These are phyloP conservation scores for Rhynchosporium graminicola DNA, from an alignment of 2,329 filamentous ascomycete species.

Conservation along the genomic window DNA sequence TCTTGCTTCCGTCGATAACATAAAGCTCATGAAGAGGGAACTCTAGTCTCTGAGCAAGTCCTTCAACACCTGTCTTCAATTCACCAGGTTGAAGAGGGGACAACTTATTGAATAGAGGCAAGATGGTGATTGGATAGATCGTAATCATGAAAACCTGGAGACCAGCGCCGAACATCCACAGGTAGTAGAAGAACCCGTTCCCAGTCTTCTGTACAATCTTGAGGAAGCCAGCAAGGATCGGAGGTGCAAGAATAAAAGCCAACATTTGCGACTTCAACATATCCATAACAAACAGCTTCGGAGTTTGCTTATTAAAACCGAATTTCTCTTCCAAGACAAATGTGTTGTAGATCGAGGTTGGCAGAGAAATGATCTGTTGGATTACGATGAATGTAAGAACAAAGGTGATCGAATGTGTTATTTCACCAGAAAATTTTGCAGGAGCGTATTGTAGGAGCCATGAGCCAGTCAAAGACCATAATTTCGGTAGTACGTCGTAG, in stretches of 20 bases:
- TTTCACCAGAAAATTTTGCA: constrained; percentile 81
- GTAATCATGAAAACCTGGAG: constrained; percentile 95
- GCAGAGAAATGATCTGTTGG: constrained; percentile 76
- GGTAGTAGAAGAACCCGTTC: constrained; percentile 94
- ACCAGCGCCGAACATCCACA: constrained; percentile 88
- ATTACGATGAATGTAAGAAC: constrained; percentile 83
- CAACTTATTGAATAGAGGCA: constrained; percentile 97
- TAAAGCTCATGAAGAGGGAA: constrained; percentile 93
- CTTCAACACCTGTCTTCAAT: constrained; percentile 86
- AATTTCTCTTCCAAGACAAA: constrained; percentile 97
- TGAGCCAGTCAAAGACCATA: constrained; percentile 81
- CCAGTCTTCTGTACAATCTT: constrained; percentile 94
- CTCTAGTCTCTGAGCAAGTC: constrained; percentile 76
- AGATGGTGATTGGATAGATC: constrained; percentile 90
- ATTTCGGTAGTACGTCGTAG: constrained; percentile 84
- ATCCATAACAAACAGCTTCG: constrained; percentile 83
- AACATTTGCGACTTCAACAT: constrained; percentile 89
- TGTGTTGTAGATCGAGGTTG: constrained; percentile 84
- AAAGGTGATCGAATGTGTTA: constrained; percentile 90
- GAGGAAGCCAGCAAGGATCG: constrained; percentile 88
- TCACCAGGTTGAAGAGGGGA: constrained; percentile 85
- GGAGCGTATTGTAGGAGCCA: constrained; percentile 75
- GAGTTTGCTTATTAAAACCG: constrained; percentile 98
- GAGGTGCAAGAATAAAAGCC: constrained; percentile 75
- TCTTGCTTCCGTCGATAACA: constrained; percentile 91